phyloP scores from a whole-genome alignment of 2,329 filamentous ascomycete genomes.

The Basipetospora sp. region DNA sequence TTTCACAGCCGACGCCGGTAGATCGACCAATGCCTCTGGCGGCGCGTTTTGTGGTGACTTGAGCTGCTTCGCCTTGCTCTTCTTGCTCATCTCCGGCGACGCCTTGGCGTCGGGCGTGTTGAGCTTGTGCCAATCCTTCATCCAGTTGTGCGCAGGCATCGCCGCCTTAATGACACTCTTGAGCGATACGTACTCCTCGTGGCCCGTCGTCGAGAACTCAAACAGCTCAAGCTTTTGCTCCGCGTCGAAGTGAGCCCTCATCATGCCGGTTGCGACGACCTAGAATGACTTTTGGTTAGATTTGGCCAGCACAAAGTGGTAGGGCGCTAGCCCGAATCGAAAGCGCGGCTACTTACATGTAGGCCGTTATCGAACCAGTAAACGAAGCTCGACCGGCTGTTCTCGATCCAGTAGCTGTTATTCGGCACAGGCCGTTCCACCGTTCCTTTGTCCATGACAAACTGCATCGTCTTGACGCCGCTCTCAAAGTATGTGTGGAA shows the following conservation, averaged over 20 bases:
- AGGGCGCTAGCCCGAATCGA: no score
- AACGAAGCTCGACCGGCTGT: conserved; percentile 62
- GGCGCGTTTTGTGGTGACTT: conserved; percentile 46
- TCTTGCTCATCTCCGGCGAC: conserved; percentile 55
- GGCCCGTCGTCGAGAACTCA: conserved; percentile 60
- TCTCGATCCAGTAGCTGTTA: conserved; percentile 60
- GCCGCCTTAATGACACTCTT: conserved; percentile 46
- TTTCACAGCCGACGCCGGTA: conserved; percentile 45
- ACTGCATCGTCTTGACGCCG: conserved; percentile 71
- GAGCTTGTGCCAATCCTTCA: conserved; percentile 48
- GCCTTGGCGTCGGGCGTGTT: conserved; percentile 43
- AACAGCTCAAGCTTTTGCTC: conserved; percentile 72
- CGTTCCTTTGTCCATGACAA: conserved; percentile 59
- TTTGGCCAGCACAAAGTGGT: conserved; percentile 14
- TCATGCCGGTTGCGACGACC: conserved; percentile 61
- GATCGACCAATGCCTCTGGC: conserved; percentile 39
- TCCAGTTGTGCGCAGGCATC: conserved; percentile 47
- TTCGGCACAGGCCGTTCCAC: conserved; percentile 38
- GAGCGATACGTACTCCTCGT: conserved; percentile 74
- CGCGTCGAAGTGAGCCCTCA: conserved; percentile 66
- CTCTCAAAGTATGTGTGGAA: conserved; percentile 82
- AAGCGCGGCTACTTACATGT: conserved; percentile 43
- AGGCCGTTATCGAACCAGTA: conserved; percentile 79
- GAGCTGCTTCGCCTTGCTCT: conserved; percentile 41
- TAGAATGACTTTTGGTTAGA: conserved; percentile 18